Evolutionary conservation across 495 filamentous ascomycete genomes (phyloP).

Genomic region (Podospora anserina): DNA sequence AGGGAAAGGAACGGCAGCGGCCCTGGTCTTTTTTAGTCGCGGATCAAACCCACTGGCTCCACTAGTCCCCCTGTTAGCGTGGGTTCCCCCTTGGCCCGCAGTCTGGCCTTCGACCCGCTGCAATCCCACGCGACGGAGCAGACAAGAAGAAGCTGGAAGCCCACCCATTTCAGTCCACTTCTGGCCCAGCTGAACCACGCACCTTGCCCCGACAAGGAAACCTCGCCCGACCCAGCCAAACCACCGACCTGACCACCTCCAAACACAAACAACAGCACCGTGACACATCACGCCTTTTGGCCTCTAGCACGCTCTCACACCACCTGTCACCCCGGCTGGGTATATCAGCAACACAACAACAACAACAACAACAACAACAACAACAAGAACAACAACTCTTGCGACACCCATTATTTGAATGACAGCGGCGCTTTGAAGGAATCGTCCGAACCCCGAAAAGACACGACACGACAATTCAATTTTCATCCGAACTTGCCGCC

Average conservation of each 20-base stretch:
- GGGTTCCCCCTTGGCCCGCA: constrained; percentile 4
- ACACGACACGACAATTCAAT: not conserved
- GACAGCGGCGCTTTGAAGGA: not conserved
- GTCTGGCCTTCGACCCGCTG: constrained; percentile 14
- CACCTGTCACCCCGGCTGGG: not conserved
- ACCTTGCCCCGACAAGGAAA: constrained; percentile 2
- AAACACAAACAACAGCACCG: not conserved
- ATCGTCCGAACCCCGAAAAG: no score
- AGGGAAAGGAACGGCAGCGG: constrained; percentile 6
- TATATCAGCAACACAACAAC: not conserved
- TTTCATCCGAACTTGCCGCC: not conserved
- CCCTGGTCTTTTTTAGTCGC: constrained; percentile 8
- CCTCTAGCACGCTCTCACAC: not conserved
- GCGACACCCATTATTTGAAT: not conserved
- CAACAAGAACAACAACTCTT: not conserved
- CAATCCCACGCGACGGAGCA: constrained; percentile 17
- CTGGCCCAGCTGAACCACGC: not conserved
- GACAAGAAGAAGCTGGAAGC: constrained; percentile 2
- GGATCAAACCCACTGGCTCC: constrained; percentile 23
- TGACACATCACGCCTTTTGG: not conserved
- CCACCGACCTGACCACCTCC: not conserved
- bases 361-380: no score
- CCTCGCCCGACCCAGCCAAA: not conserved
- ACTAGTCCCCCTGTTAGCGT: constrained; percentile 12
- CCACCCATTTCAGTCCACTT: not conserved